A percentile compares a stretch with the other conserved stretches of the same genome.
phyloP scores from a whole-genome alignment of 1,284 basidiomycete genomes.

The Marasmius sp. region DNA sequence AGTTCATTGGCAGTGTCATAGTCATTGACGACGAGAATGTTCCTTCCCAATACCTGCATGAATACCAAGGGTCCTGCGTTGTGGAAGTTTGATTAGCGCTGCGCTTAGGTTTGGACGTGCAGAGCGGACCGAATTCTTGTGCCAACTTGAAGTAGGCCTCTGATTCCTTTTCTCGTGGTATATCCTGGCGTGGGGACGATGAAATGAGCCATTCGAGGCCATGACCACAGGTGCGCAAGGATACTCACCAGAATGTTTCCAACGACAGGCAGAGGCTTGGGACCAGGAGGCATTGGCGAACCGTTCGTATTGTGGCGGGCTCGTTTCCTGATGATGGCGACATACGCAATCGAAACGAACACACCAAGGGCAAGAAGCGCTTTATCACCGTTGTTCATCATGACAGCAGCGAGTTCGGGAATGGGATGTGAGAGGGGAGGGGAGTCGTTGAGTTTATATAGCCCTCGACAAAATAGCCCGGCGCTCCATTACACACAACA shows the following conservation, averaged over 20 bases:
- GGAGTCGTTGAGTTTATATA: not conserved
- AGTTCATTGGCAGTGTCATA: conserved; percentile 39
- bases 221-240: not conserved
- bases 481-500: too few relatives aligned
- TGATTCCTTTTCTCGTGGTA: conserved; percentile 35
- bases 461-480: not conserved
- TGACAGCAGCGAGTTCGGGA: not conserved
- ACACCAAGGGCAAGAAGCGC: not conserved
- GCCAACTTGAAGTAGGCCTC: conserved; percentile 33
- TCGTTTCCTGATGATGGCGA: not conserved
- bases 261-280: conserved; percentile 40
- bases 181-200: conserved; percentile 22
- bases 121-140: conserved; percentile 32
- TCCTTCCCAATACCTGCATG: conserved; percentile 39
- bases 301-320: conserved; percentile 17
- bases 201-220: not conserved
- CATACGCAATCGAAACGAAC: not conserved
- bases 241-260: conserved; percentile 37
- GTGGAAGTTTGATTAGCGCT: not conserved
- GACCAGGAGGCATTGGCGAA: conserved; percentile 43
- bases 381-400: not conserved
- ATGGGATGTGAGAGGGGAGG: not conserved
- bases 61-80: conserved; percentile 41
- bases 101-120: not conserved
- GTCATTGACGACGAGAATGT: conserved; percentile 44